Evolutionary conservation across 768 basidiomycete species (phyloP), one percentile per base, ranked within the genome.

Genomic region (Tricholoma flavovirens): DNA sequence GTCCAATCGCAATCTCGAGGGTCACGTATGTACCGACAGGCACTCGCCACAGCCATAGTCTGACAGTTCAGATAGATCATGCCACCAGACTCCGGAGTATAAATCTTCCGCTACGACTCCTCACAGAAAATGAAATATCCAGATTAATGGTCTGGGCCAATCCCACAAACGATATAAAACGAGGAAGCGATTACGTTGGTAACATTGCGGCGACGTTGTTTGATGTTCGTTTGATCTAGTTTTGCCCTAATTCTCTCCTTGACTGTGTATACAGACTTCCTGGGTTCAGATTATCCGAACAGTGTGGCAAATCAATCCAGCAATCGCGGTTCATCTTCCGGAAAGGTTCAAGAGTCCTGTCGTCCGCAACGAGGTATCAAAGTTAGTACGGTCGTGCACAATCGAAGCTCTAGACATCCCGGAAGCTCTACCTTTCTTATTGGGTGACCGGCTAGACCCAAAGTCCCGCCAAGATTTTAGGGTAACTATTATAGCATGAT

Each of bases 121-220:
- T 98, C 11, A 84, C 93, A 6, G 93, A 96, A 69, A 94, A 92
- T 66, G 97, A 99, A 68, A 84, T 98, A 42, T 83, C 79, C 63
- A 81, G 94, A 14, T 72, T 98, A 42, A 80, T 75, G 4, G 94
- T 98, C 7, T 98, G 97, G 97, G 77, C 77, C 43, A 98, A 98
- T 69, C 91, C 93, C 0, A 78, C 80, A 29, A 88, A 87, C 57
- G 95, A 97, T 59, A 62, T 76, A 4, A 83, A 80, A 61, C 83
- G 87, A 60, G 87, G 88, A 15, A 64, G 69, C 1, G 87, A 93
- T 65, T 74, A 87, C 43, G 62, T 78, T 36, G 78, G 78, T 7
- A 75, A 73, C 26, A 70, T 69, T 38, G 67, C 90, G 68, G 77
- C 82, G 59, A 77, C 78, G 17, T 74, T 87, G 60, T 64, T 79